phyloP scores from a whole-genome alignment of 2,329 filamentous ascomycete species.

The Diaporthe nobilis region DNA sequence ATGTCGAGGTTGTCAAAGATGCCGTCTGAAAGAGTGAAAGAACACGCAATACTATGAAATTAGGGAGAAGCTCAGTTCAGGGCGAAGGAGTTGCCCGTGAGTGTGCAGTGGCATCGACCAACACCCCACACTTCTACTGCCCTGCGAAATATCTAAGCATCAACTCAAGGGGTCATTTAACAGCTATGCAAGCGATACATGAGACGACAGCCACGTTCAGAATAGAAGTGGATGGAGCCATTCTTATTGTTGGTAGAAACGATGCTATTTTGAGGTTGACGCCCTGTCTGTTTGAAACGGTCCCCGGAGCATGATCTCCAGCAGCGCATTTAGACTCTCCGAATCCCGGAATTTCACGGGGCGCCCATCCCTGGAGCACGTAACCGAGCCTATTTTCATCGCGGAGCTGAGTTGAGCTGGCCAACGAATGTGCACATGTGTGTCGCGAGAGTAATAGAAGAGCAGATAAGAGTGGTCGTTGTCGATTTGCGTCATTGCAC shows the following conservation, averaged over 20 bases:
- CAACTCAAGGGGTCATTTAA: not conserved
- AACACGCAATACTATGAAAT: no score
- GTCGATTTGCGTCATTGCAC: not conserved
- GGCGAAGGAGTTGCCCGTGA: no score
- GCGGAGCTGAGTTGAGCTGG: no score
- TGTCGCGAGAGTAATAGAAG: not conserved
- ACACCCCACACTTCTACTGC: not conserved
- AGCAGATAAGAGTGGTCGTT: not conserved
- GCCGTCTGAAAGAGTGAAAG: no score
- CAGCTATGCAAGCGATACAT: not conserved
- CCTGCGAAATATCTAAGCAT: not conserved
- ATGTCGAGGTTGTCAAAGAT: no score
- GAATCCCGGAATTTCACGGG: not conserved
- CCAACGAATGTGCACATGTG: not conserved
- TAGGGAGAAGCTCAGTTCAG: no score
- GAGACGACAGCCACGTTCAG: conserved; percentile 1
- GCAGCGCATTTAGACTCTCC: not conserved
- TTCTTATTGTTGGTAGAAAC: not conserved
- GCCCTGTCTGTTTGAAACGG: conserved; percentile 2
- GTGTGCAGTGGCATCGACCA: not conserved
- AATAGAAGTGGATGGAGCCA: not conserved
- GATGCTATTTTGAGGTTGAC: conserved; percentile 19
- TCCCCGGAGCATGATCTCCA: conserved; percentile 7
- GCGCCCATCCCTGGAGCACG: not conserved
- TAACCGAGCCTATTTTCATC: not conserved